Base-by-base conservation (phyloP, 2,329 filamentous ascomycete genomes). In the Penicillium crustosum region DNA sequence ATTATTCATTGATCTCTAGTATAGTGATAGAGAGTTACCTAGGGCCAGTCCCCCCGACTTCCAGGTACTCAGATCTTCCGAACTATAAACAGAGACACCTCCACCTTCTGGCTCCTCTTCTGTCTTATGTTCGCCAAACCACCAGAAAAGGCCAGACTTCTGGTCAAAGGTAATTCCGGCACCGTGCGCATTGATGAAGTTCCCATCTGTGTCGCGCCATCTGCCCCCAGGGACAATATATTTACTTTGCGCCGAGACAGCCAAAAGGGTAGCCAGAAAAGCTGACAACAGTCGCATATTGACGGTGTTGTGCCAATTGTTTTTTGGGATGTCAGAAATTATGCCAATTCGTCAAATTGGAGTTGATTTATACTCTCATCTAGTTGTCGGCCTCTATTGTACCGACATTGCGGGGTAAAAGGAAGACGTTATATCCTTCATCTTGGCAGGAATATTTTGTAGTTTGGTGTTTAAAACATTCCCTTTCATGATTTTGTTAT, bases 91-190 rank as follows among this genome's bases (percentile, higher is more conserved):
- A 0, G 82, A 82, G 0, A 87, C 73, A 19, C 85, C 85, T 0
- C 83, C 85, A 10, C 85, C 85, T 65, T 87, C 85, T 8, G 76
- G 77, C 60, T 84, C 82, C 0, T 79, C 83, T 62, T 86, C 70
- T 12, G 78, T 72, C 71, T 87, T 87, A 72, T 85, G 82, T 66
- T 87, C 85, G 36, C 85, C 85, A 55, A 86, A 87, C 78, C 80
- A 81, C 72, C 81, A 87, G 68, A 85, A 87, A 58, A 78, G 82
- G 17, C 81, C 81, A 0, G 78, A 78, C 6, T 78, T 77, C 39
- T 81, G 70, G 41, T 86, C 83, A 0, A 82, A 68, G 0, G 79
- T 79, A 7, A 87, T 75, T 13, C 80, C 81, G 1, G 85, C 85
- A 1, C 85, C 85, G 66, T 88, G 85, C 1, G 84, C 84, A 52